A percentile compares a stretch with the other conserved stretches of the same genome.
Conservation (phyloP, 2,329 filamentous ascomycete species). For the Mariannaea elegans region DNA sequence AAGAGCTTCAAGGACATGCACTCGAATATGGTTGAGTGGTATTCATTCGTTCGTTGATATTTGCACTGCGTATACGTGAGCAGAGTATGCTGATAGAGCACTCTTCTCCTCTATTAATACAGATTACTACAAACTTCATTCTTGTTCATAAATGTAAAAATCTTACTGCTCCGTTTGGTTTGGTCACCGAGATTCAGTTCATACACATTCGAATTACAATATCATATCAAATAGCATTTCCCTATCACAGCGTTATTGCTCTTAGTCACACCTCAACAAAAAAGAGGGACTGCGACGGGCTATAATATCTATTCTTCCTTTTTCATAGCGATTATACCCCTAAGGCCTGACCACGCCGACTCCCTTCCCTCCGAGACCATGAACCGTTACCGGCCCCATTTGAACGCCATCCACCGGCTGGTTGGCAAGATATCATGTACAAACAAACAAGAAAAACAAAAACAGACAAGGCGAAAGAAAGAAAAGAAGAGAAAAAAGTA, state of each 20-base stretch:
- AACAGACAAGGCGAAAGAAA: constrained; percentile 8
- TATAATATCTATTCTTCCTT: background rate
- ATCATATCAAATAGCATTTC: constrained; percentile 25
- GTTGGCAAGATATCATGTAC: background rate
- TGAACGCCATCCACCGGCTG: constrained; percentile 38
- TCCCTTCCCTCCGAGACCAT: constrained; percentile 30
- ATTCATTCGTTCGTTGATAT: too few relatives aligned
- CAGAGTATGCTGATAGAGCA: too few relatives aligned
- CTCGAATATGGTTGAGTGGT: too few relatives aligned
- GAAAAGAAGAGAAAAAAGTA: constrained; percentile 21
- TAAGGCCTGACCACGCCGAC: constrained; percentile 29
- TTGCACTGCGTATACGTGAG: too few relatives aligned
- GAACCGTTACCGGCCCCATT: constrained; percentile 28
- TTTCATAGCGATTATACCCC: constrained; percentile 27
- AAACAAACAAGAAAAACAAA: background rate
- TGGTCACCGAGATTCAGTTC: too few relatives aligned
- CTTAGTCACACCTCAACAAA: constrained; percentile 14
- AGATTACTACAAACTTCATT: too few relatives aligned
- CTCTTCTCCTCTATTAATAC: too few relatives aligned
- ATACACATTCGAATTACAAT: too few relatives aligned
- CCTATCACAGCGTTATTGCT: constrained; percentile 21
- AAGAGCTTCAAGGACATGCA: too few relatives aligned
- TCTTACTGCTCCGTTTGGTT: too few relatives aligned
- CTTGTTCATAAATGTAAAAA: too few relatives aligned
- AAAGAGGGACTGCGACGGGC: background rate